Conservation (phyloP, 768 basidiomycete species). For the Tephrocybe sp. region DNA sequence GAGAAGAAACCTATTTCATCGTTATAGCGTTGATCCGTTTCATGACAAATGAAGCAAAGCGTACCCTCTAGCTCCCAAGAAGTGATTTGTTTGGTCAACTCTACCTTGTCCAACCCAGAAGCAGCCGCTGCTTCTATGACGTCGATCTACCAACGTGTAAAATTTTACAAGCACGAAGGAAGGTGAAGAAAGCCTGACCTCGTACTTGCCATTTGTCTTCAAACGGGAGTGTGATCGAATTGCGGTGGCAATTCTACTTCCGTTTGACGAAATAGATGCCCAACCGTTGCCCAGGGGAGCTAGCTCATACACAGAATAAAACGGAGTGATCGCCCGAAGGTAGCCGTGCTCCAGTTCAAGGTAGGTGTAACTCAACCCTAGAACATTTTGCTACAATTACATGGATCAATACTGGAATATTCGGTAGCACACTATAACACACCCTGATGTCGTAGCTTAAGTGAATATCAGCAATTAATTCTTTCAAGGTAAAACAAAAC, state of each 20-base stretch:
- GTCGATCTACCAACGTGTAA: constrained; percentile 5
- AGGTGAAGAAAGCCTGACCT: constrained; percentile 4
- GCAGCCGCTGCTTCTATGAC: constrained; percentile 4
- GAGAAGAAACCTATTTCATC: constrained; percentile 6
- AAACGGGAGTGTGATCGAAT: constrained; percentile 10
- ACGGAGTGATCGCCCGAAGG: constrained; percentile 47
- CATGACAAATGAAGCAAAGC: neutral
- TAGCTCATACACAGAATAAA: constrained; percentile 42
- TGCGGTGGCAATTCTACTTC: constrained; percentile 25
- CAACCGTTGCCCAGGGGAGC: constrained; percentile 26
- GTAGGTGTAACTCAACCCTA: constrained; percentile 44
- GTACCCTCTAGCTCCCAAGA: constrained; percentile 15
- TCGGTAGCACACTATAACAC: neutral
- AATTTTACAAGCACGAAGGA: neutral
- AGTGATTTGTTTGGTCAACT: constrained; percentile 12
- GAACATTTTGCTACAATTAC: constrained; percentile 29
- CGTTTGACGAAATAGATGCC: constrained; percentile 29
- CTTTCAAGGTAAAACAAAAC: constrained; percentile 10
- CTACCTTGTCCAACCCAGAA: constrained; percentile 9
- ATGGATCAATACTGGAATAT: neutral
- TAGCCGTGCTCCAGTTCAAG: constrained; percentile 46
- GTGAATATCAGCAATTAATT: neutral
- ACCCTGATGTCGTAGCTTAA: constrained; percentile 16
- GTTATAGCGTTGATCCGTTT: neutral
- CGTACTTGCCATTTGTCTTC: constrained; percentile 12